A percentile compares a stretch with the other conserved stretches of the same genome.
These are phyloP conservation scores for Colletotrichum sp. DNA, from an alignment of 2,329 filamentous ascomycete species.

Conservation along the genomic window DNA sequence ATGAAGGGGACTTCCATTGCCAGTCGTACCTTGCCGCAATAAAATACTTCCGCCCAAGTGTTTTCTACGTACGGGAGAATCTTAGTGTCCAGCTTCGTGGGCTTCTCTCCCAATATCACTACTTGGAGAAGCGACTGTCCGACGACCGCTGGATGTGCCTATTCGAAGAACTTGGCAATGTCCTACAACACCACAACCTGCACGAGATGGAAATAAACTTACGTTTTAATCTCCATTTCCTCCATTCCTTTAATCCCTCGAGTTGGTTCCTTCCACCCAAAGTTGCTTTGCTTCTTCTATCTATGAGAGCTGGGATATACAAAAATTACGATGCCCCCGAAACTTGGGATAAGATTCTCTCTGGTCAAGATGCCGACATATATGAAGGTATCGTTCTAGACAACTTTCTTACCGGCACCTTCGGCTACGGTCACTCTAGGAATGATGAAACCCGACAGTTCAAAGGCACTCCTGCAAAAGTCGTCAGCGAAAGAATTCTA, in stretches of 20 bases:
- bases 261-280: not conserved
- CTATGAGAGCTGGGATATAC: not conserved
- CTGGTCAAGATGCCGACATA: not conserved
- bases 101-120: not conserved
- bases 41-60: not conserved
- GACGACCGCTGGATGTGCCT: not conserved
- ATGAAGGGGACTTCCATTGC: not conserved
- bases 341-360: not conserved
- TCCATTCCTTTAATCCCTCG: not conserved
- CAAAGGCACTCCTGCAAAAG: not conserved
- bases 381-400: not conserved
- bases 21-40: not conserved
- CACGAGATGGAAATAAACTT: not conserved
- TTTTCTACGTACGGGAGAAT: fast-evolving
- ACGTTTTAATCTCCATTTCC: not conserved
- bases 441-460: not conserved
- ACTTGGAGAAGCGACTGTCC: not conserved
- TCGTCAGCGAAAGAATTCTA: not conserved
- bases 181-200: not conserved
- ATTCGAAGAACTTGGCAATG: not conserved
- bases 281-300: not conserved
- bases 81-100: not conserved
- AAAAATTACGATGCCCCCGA: not conserved
- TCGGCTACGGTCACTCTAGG: not conserved
- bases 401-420: not conserved